Evolutionary conservation across 2,329 filamentous ascomycete species (phyloP), one percentile per base, ranked within the genome.

Genomic region (Xylariaceae sp.): DNA sequence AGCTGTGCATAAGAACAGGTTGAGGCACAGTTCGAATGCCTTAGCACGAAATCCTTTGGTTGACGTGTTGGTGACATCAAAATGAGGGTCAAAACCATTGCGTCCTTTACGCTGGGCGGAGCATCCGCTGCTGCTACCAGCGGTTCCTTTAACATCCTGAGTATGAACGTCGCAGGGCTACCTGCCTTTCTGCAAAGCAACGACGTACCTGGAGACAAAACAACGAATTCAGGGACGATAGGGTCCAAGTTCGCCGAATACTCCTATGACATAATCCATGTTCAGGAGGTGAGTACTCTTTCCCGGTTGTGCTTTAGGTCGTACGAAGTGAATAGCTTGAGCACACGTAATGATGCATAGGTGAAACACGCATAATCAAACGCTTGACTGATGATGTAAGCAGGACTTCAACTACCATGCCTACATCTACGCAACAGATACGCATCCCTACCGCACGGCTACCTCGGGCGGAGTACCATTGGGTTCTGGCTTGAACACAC

Each of bases 321-420:
- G 36, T 45, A 42, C 36, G 30, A 15, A 35, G 45, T 49, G 30
- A 47, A 31, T 17, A 49, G 41, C 40, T 45, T 33, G 19, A 55
- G 56, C 55, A 38, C 27, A 39, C 51, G 22, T 44, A 31, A 47
- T 41, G 30, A 44, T 42, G 47, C 45, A 55, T 47, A 33, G 45
- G 30, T 48, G 47, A 49, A 53, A 55, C 46, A 47, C n/a, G n/a
- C 43, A 30, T 38, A 14, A 36, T 33, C 39, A 42, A 45, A 44
- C 33, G 14, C 22, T 27, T 12, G 38, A 30, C 42, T 45, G 41
- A 55, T 32, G 19, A 12, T 31, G 30, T 19, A 14, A 45, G 36
- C 33, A 73, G 71, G 81, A 86, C 63, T 86, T 86, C 72, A 85
- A 85, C 67, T 87, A 81, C 65, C 82, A 87, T 57, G 77, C 80